Base-by-base conservation (phyloP, 495 filamentous ascomycete species). In the Amorphotheca resinae region DNA sequence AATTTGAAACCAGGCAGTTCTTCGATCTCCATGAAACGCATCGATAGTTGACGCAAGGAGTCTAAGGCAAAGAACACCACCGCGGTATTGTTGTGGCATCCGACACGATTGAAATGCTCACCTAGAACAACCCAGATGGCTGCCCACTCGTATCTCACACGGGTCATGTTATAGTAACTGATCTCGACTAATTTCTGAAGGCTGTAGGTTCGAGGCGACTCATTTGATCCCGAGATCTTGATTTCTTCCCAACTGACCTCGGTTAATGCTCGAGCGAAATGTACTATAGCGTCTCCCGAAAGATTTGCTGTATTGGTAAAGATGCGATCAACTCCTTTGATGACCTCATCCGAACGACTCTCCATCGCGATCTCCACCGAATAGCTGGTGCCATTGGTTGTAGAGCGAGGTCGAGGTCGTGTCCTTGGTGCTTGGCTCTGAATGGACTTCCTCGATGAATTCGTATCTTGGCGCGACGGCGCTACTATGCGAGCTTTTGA, bases 171-270 rank as follows among this genome's bases (percentile, higher is more conserved):
- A 73, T 96, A 96, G 56, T 93, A 94, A 61, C 84, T 89, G 59
- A 99, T 95, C 62, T 99, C 91, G 22, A 99, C 93, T 39, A 96
- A 71, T 62, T 99, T 99, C 58, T 99, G 91, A 37, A 99, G 65
- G 58, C 87, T 94, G 65, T 94, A 96, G 7, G 88, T 96, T 37
- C 93, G 77, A 1, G 91, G 93, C 18, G 84, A 87, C 34, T 95
- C 87, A 51, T 84, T 94, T 41, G 93, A 87, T 7, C 93, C 91
- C 0, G 89, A 95, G 7, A 86, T 91, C 56, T 88, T 85, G 51
- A 99, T 99, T 58, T 99, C 91, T 53, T 96, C 88, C 91, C 91
- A 95, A 62, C 91, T 96, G 33, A 99, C 87, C 52, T 95, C 87
- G 33, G 84, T 93, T 45, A 99, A 62, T 1, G 91, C 91, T 33